Conservation (phyloP, 1,139 yeast genomes). For the Yamadazyma spencermartinsiae region DNA sequence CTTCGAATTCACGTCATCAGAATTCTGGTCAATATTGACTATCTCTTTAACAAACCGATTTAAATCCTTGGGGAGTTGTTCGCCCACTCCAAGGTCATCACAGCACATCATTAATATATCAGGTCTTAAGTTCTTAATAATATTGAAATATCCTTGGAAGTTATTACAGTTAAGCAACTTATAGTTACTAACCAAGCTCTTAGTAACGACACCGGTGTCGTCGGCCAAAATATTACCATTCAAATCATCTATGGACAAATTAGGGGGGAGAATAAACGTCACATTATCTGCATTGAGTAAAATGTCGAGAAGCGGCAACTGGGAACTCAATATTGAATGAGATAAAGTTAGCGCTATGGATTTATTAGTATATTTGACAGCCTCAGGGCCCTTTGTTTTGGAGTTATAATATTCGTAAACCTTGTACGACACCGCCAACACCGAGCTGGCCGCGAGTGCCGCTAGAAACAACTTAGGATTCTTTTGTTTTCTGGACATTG, state of each 20-base stretch:
- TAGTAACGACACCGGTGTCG: constrained; percentile 12
- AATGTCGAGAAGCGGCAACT: constrained; percentile 42
- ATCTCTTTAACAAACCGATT: constrained; percentile 41
- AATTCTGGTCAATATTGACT: constrained; percentile 23
- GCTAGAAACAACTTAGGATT: constrained; percentile 37
- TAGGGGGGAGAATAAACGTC: constrained; percentile 50
- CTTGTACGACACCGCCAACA: constrained; percentile 37
- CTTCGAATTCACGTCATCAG: constrained; percentile 15
- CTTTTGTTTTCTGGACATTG: constrained; percentile 19
- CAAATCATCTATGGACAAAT: constrained; percentile 44
- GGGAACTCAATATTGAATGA: constrained; percentile 40
- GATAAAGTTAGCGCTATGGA: constrained; percentile 47
- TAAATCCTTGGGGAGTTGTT: constrained; percentile 37
- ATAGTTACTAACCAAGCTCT: constrained; percentile 32
- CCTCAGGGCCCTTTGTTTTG: constrained; percentile 3
- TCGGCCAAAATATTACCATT: constrained; percentile 15
- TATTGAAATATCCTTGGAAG: constrained; percentile 43
- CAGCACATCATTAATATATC: constrained; percentile 44
- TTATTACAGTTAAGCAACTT: constrained; percentile 44
- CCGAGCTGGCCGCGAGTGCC: constrained; percentile 40
- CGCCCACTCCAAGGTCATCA: constrained; percentile 43
- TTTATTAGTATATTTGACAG: constrained; percentile 30
- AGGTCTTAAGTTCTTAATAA: constrained; percentile 44
- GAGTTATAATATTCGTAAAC: constrained; percentile 24
- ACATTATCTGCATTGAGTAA: constrained; percentile 40